Evolutionary conservation across 176 grass and related monocot species (phyloP).

Genomic region (Elymus sibiricus): DNA sequence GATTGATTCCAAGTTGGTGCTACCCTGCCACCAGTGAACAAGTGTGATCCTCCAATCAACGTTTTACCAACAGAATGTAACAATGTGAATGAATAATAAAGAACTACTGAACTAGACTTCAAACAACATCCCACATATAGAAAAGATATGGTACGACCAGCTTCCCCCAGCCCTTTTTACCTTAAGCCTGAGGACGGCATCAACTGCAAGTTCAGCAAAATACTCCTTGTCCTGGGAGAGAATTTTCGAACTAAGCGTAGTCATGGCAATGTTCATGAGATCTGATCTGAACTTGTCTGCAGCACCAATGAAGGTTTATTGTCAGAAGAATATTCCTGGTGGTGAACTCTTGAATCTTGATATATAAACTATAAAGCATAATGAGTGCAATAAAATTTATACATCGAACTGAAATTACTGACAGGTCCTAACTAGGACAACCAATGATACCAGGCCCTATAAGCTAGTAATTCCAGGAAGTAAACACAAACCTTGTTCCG

Average conservation of each 20-base stretch:
- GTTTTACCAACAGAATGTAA: background rate
- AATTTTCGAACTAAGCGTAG: constrained; percentile 96
- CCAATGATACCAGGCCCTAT: background rate
- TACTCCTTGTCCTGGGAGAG: constrained; percentile 97
- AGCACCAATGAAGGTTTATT: constrained; percentile 3
- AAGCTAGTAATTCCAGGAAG: background rate
- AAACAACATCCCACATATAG: background rate
- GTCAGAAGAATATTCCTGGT: background rate
- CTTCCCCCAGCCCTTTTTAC: constrained; percentile 29
- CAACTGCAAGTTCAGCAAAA: constrained; percentile 93
- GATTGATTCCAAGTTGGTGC: constrained; percentile 90
- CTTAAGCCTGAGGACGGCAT: constrained; percentile 98
- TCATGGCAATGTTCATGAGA: constrained; percentile 99
- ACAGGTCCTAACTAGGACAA: background rate
- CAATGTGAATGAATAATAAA: background rate
- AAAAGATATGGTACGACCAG: background rate
- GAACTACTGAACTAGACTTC: background rate
- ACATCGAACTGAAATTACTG: background rate
- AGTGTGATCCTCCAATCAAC: background rate
- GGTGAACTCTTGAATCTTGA: background rate
- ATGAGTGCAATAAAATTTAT: background rate
- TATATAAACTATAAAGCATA: background rate
- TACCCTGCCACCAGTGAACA: constrained; percentile 60
- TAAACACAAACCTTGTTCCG: background rate
- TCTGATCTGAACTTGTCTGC: constrained; percentile 88